Base-by-base conservation (phyloP, 768 basidiomycete genomes). In the Kwoniella sp. region DNA sequence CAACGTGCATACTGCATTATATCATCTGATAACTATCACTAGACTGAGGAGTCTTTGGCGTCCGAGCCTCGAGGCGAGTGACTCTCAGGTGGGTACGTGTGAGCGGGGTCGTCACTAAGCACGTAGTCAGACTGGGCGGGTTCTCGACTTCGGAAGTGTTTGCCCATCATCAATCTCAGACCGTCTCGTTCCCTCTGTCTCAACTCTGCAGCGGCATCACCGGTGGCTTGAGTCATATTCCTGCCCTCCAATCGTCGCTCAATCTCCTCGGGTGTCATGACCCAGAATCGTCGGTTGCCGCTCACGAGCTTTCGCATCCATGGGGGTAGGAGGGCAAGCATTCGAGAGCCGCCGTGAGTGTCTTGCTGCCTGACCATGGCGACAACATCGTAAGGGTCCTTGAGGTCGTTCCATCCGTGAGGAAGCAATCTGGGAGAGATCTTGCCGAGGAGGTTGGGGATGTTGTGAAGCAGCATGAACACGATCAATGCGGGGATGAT, bases 401-500 rank as follows among this genome's bases (percentile, higher is more conserved):
- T 76, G 47, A 72, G 67, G 60, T 72, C 71, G 63, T 73, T 51
- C 74, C 74, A 76, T 24, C 74, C 74, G 22, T 69, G 74, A 24
- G 74, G 74, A 13, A 76, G 58, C 9, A 76, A 70, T 29, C 69
- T 60, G 21, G 74, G 74, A 4, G 85, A 81, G 26, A 84, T 64
- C 70, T 85, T 87, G 71, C 81, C 83, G 60, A 91, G 49, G 17
- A 83, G 21, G 77, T 85, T 84, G 7, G 90, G 86, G 53, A 87
- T 81, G 46, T 87, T 88, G 73, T 93, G 92, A 62, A 93, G 81
- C 60, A 90, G 65, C 51, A 90, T 71, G 77, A 90, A 91, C 15
- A 87, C 85, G 37, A 83, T 53, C 55, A 93, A 82, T 36, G 91
- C 91, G 0, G 88, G 86, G 67, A 93, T 91, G 77, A 92, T 88